Percentiles rank a stretch among this genome's conserved stretches.
phyloP scores from a whole-genome alignment of 441 rosid species.

The Corymbia citriodora region DNA sequence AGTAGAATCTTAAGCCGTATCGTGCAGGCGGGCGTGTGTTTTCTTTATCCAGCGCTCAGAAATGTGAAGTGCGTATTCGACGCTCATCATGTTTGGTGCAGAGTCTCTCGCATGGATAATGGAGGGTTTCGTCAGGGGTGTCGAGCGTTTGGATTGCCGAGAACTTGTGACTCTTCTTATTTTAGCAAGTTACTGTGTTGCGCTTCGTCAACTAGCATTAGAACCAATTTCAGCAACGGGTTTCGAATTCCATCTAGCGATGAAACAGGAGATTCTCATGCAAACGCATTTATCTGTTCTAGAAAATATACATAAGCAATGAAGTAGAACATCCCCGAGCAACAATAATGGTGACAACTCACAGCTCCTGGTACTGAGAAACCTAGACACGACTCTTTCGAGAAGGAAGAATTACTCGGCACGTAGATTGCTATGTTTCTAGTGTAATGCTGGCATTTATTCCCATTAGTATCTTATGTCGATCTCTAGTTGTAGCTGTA shows the following conservation, averaged over 20 bases:
- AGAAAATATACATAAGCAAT: background rate
- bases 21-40: fast-evolving
- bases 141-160: background rate
- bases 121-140: background rate
- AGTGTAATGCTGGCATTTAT: background rate
- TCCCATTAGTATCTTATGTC: background rate
- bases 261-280: background rate
- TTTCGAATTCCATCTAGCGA: background rate
- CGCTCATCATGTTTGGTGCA: background rate
- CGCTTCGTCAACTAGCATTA: background rate
- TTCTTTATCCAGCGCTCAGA: background rate
- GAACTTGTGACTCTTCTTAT: background rate
- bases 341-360: background rate
- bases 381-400: background rate
- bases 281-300: background rate
- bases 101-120: background rate
- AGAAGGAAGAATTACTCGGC: background rate
- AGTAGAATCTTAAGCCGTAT: background rate
- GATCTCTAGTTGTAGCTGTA: conserved; percentile 52
- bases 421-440: background rate
- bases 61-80: background rate
- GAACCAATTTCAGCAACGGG: background rate
- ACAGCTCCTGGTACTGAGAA: background rate
- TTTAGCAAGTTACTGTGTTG: background rate
- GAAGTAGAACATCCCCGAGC: background rate